phyloP scores from a whole-genome alignment of 441 rosid genomes.

The Populus hybrid region DNA sequence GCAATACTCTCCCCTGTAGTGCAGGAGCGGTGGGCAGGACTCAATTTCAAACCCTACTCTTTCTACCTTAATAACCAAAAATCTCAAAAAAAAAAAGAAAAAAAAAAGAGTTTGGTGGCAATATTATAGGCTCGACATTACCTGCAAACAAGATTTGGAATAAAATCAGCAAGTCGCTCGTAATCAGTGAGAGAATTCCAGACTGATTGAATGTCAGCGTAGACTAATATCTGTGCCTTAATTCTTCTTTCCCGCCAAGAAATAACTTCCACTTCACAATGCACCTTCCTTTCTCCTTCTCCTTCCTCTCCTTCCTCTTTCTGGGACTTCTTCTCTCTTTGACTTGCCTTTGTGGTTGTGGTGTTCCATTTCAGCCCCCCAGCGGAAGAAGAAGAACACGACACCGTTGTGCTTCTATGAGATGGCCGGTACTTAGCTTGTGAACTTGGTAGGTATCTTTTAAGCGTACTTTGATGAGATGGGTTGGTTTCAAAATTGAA shows the following conservation, averaged over 20 bases:
- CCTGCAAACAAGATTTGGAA: constrained; percentile 94
- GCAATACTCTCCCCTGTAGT: neutral
- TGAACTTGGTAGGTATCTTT: neutral
- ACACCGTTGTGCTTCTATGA: neutral
- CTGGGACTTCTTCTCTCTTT: neutral
- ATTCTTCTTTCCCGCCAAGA: constrained; percentile 95
- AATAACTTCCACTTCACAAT: constrained; percentile 75
- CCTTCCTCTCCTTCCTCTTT: constrained; percentile 1
- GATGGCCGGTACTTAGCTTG: neutral
- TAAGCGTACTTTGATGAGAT: neutral
- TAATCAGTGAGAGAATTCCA: constrained; percentile 94
- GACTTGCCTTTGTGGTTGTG: neutral
- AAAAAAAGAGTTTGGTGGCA: neutral
- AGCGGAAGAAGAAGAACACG: neutral
- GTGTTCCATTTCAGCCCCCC: neutral
- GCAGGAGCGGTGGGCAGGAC: neutral
- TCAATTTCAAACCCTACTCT: neutral
- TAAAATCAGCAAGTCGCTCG: constrained; percentile 88
- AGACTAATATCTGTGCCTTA: constrained; percentile 58
- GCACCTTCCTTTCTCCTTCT: constrained; percentile 50
- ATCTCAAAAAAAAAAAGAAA: too few species aligned
- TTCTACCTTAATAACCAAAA: neutral
- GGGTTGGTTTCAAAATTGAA: constrained; percentile 15
- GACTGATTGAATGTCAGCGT: constrained; percentile 62
- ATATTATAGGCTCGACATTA: constrained; percentile 5